Base-by-base conservation (phyloP, 2,329 filamentous ascomycete species). In the Ceratocystis alfenasii region DNA sequence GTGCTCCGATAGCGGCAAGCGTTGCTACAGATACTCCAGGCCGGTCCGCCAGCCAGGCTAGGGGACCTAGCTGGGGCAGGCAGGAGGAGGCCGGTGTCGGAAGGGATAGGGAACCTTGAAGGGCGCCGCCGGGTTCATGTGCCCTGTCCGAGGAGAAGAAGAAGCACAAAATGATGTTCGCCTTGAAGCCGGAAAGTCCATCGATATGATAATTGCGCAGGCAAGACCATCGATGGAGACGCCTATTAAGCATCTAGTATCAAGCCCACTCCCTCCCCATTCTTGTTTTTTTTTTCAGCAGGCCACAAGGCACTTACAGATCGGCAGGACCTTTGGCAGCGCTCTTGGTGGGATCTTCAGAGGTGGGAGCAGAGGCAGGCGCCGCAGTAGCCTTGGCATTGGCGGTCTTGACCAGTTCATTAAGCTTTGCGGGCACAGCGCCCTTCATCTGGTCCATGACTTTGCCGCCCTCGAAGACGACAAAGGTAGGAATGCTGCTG, bases 401-500 rank as follows among this genome's bases (percentile, higher is more conserved):
- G 69, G 70, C 64, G 5, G 22, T 1, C 53, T 50, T 59, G 20
- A 65, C 66, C 45, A 69, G 50, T 30, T 64, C 53, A 67, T 68
- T 68, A n/a, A 70, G 67, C n/a, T 63, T 60, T 6, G 63, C 25
- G 7, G 66, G 66, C 44, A 55, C 48, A 59, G 66, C 69, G 8
- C 66, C 68, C 67, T 68, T 66, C 30, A 69, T 70, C 67, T 72
- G 70, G 22, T 65, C 25, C 6, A 50, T 20, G 3, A 57, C 70
- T 68, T 78, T 74, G 65, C 81, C 81, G 63, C 82, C 76, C 74
- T 81, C 78, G 74, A 86, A 84, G 75, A 84, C 80, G 72, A 82
- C 75, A 72, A 86, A 85, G 50, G 82, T 82, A 8, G 83, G 83
- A 76, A 86, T 81, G 71, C 80, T 78, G 30, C 77, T 76, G 71